phyloP scores from a whole-genome alignment of 441 rosid genomes.

The Breynia disticha region DNA sequence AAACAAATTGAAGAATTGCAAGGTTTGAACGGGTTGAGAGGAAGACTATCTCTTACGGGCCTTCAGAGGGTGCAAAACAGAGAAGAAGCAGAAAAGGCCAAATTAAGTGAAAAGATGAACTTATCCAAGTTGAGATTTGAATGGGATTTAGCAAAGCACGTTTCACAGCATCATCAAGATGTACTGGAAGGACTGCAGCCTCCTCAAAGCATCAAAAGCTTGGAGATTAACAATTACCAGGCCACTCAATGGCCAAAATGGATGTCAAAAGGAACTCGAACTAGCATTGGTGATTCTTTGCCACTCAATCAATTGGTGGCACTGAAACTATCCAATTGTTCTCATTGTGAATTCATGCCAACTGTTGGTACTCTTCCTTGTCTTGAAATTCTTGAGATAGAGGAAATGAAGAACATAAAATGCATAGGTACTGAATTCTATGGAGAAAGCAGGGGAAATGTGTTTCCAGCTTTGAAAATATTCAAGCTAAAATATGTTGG shows the following conservation, averaged over 20 bases:
- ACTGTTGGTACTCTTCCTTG: conserved; percentile 19
- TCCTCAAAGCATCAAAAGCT: too few species aligned
- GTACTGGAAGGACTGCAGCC: too few species aligned
- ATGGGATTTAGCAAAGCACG: too few species aligned
- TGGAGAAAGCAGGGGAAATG: conserved; percentile 1
- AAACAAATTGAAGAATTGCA: background rate
- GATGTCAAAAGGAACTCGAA: too few species aligned
- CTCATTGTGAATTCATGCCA: background rate
- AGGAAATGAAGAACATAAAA: conserved; percentile 5
- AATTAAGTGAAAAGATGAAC: too few species aligned
- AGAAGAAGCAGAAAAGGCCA: background rate
- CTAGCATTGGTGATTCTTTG: background rate
- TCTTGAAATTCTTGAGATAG: conserved; percentile 12
- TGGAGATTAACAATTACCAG: too few species aligned
- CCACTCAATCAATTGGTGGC: background rate
- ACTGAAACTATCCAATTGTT: background rate
- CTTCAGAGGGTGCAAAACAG: conserved; percentile 2
- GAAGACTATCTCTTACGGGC: background rate
- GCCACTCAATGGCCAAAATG: too few species aligned
- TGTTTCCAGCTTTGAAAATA: conserved; percentile 15
- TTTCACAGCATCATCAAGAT: too few species aligned
- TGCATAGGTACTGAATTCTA: conserved; percentile 13
- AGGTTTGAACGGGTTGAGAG: background rate
- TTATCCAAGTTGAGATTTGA: too few species aligned
- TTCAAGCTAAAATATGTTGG: background rate